Evolutionary conservation across 805 yeast genomes (phyloP), one percentile per base, ranked within the genome.

Genomic region (Kockiozyma suomiensis): DNA sequence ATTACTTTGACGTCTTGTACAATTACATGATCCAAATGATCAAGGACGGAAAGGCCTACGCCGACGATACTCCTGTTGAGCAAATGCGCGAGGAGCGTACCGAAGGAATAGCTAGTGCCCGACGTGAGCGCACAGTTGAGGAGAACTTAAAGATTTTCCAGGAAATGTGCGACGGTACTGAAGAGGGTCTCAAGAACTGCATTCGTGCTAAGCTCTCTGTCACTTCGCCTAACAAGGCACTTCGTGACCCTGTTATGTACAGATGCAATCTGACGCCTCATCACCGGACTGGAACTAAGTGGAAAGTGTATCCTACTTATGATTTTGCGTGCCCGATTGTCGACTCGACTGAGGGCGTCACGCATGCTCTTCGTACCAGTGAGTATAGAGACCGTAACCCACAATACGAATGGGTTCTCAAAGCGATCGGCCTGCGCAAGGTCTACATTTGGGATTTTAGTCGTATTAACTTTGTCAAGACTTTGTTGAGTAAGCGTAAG

Each of bases 321-420:
- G 99, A 94, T 77, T 94, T 94, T 88, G 94, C 98, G 82, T 96
- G 88, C 65, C 99, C 99, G 63, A 84, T 93, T 53, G 97, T 94
- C 56, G 99, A 94, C 76, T 80, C 98, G 25, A 70, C 90, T 49
- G 99, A 94, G 79, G 99, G 99, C 70, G 96, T 94, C 50, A 94
- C 99, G 46, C 99, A 94, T 72, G 96, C 98, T 57, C 82, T 94
- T 75, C 87, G 99, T 83, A 94, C 99, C 47, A 93, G 88, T 73
- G 99, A 94, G 80, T 94, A 94, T 84, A 87, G 98, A 79, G 99
- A 94, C 81, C 88, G 99, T 79, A 94, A 94, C 75, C 91, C 96
- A 50, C 99, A 94, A 79, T 94, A 94, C 77, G 96, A 90, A 61
- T 94, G 99, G 99, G 85, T 94, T 84, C 82, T 90, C 68, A 76